phyloP scores from a whole-genome alignment of 371 early-diverging fungal species.

The Syncephalastrum sp. region DNA sequence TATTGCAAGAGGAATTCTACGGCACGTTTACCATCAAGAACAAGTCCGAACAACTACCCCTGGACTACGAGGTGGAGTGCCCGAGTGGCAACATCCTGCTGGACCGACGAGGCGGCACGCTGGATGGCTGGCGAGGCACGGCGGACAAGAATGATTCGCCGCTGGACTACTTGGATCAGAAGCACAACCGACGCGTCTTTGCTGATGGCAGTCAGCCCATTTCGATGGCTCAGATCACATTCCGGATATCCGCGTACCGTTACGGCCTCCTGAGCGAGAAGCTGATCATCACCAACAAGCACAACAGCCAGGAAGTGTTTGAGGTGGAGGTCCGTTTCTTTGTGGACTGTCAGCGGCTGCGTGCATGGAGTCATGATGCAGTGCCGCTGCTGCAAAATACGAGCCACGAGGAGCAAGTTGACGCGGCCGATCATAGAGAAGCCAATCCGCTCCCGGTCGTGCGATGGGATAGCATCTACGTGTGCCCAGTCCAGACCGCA shows the following conservation, averaged over 20 bases:
- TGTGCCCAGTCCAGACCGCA: conserved; percentile 26
- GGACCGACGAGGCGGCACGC: conserved; percentile 57
- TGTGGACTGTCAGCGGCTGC: conserved; percentile 55
- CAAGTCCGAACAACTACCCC: conserved; percentile 62
- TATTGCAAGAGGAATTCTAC: conserved; percentile 53
- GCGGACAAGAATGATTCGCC: conserved; percentile 13
- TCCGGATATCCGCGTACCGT: conserved; percentile 55
- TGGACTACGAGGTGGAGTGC: conserved; percentile 64
- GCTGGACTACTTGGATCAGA: conserved; percentile 13
- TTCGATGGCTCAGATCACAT: conserved; percentile 56
- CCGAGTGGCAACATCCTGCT: conserved; percentile 56
- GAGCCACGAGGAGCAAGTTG: conserved; percentile 8
- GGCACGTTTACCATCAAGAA: conserved; percentile 64
- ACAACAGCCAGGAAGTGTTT: conserved; percentile 68
- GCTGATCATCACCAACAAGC: conserved; percentile 65
- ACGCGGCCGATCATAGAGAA: conserved; percentile 41
- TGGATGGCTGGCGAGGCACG: conserved; percentile 56
- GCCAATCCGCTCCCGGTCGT: conserved; percentile 43
- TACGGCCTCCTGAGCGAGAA: conserved; percentile 66
- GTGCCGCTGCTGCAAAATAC: conserved; percentile 18
- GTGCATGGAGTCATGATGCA: conserved; percentile 28
- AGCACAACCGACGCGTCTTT: conserved; percentile 9
- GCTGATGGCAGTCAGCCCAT: conserved; percentile 13
- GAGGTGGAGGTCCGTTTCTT: conserved; percentile 68
- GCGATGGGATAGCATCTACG: conserved; percentile 60